These are phyloP conservation scores for Xanthoceras sorbifolium DNA, from an alignment of 345 rosid genomes.

Conservation along the genomic window DNA sequence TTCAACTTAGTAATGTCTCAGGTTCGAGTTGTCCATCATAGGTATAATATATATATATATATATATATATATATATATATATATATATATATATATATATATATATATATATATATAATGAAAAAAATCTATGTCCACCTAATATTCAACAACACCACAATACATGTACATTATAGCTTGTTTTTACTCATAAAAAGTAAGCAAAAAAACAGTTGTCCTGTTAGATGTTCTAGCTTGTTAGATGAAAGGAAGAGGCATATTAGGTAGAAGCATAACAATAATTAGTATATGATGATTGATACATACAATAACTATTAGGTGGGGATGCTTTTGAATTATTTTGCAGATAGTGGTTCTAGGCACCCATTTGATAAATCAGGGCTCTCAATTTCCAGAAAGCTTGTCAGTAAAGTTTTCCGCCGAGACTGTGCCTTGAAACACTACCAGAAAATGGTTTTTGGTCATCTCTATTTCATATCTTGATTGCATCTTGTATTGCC, in stretches of 20 bases:
- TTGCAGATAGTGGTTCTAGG: constrained; percentile 76
- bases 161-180: background rate
- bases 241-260: background rate
- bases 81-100: no score
- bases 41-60: no score
- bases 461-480: constrained; percentile 62
- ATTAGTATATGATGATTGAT: background rate
- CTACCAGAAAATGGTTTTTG: constrained; percentile 41
- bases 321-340: constrained; percentile 35
- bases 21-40: no score
- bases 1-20: no score
- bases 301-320: background rate
- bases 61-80: no score
- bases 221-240: constrained; percentile 1
- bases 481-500: constrained; percentile 84
- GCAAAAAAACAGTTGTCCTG: background rate
- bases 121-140: background rate
- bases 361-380: constrained; percentile 72
- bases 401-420: constrained; percentile 77
- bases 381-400: constrained; percentile 92
- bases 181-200: background rate
- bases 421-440: constrained; percentile 72
- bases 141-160: background rate
- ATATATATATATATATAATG: no score
- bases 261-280: background rate